Percentiles rank a stretch among this genome's conserved stretches.
phyloP scores from a whole-genome alignment of 106 monocot species.

The Narthecium ossifragum region DNA sequence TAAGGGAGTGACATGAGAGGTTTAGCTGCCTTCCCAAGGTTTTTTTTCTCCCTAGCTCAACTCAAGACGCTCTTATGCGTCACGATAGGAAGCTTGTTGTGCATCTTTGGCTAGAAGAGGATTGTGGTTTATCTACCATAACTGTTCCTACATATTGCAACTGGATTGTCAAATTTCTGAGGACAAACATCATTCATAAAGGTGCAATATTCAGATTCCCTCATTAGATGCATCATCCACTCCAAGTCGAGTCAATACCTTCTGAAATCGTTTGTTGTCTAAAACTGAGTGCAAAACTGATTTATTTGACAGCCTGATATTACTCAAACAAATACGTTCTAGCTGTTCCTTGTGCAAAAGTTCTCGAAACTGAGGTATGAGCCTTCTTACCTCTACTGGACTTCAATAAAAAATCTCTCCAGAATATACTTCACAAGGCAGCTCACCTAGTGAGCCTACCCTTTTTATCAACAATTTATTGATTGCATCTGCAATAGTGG shows the following conservation, averaged over 20 bases:
- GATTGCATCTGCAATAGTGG: too few relatives aligned
- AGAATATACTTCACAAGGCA: neutral
- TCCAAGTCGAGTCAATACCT: too few relatives aligned
- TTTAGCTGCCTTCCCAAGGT: neutral
- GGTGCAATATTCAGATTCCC: neutral
- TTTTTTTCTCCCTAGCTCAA: neutral
- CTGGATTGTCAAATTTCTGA: neutral
- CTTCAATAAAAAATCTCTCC: neutral
- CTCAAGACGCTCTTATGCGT: neutral
- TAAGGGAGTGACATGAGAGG: neutral
- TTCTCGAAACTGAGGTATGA: neutral
- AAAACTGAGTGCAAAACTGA: neutral
- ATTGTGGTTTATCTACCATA: neutral
- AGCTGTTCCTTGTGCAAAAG: neutral
- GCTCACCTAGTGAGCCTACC: neutral
- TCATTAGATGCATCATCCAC: too few relatives aligned
- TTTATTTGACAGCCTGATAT: neutral
- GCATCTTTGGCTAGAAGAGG: too few relatives aligned
- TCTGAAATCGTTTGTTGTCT: too few relatives aligned
- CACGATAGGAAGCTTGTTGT: neutral
- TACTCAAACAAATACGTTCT: neutral
- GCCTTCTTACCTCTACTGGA: neutral
- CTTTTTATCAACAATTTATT: too few relatives aligned
- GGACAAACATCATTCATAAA: neutral
- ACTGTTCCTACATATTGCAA: neutral